Evolutionary conservation across 1,139 yeast genomes (phyloP), one percentile per base, ranked within the genome.

Genomic region (Nakaseomyces delphensis): DNA sequence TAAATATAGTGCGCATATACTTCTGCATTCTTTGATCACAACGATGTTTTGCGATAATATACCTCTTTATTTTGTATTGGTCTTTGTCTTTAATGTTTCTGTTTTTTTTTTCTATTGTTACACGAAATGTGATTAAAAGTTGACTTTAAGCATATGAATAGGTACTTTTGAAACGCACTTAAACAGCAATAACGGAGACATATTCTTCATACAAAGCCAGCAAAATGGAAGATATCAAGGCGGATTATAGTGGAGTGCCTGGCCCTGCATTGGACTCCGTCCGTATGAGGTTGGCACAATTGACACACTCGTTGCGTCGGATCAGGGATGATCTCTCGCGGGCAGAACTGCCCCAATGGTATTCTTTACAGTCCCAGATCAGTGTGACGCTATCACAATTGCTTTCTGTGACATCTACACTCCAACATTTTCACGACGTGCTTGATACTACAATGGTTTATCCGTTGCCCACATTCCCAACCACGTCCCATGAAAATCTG

Each of bases 401-500:
- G 40, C 75, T 76, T 31, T 79, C 95, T 1, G 73, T 89, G 10
- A 76, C 94, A 0, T 66, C 76, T 10, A 80, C 85, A 3, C 60
- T 89, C 30, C 77, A 79, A 40, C 71, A 71, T 43, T 77, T 81
- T 55, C 73, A 75, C 9, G 82, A 76, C 7, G 60, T 74, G 0
- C 66, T 91, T 20, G 72, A 72, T 38, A 66, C 74, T 11, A 78
- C 95, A 1, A 86, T 83, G 40, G 89, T 79, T 3, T 89, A 77
- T 56, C 97, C 97, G 1, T 66, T 85, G 38, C 83, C 91, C 0
- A 72, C 72, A 21, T 91, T 89, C 58, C 96, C 96, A 3, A 77
- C 94, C 0, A 74, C 85, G 1, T 83, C 84, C 36, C 91, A 85
- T 48, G 89, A 83, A 56, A 85, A 85, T 1, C 68, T 89, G 39